Evolutionary conservation across 2,329 filamentous ascomycete genomes (phyloP), one percentile per base, ranked within the genome.

Genomic region (Xylaria sp.): DNA sequence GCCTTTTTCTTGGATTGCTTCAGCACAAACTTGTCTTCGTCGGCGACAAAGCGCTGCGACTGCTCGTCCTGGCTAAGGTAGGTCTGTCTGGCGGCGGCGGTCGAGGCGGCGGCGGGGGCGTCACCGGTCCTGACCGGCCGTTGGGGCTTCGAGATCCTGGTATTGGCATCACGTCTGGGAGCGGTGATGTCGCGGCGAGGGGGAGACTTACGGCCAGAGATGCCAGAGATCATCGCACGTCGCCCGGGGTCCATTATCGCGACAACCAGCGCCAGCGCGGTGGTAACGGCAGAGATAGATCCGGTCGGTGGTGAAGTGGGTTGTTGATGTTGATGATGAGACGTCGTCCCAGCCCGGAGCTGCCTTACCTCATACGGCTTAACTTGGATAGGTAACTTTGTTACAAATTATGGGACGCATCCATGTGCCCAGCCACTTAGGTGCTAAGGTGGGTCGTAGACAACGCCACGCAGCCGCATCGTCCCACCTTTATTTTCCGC

Each of bases 1-100:
- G 96, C 95, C 84, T 98, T 98, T 84, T 97, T 98, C 86, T 98
- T 99, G 55, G 95, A 92, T 82, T 99, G 96, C 81, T 94, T 94
- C 77, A 99, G 84, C 65, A 98, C 96, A 77, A 99, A 99, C 72
- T 92, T 91, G 83, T 99, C 96, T 80, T 99, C 96, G 75, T 97
- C 93, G 61, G 95, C 93, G 23, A 98, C 93, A 86, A 96, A 99
- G 77, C 91, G 87, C 29, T 90, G 86, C 72, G 90, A 92, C 77
- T 93, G 91, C 77, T 94, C 91, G 75, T 94, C 92, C 78, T 93
- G 88, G 66, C 91, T 91, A 69, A 93, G 81, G 74, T 86, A 87
- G 63, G 78, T 80, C 32, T 75, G 70, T n/a, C 80, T 75, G 42
- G 75, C 71, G 60, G 78, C 76, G 75, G 74, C 62, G 70, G 70